These are phyloP conservation scores for Albizia julibrissin DNA, from an alignment of 306 rosid genomes.

Conservation along the genomic window DNA sequence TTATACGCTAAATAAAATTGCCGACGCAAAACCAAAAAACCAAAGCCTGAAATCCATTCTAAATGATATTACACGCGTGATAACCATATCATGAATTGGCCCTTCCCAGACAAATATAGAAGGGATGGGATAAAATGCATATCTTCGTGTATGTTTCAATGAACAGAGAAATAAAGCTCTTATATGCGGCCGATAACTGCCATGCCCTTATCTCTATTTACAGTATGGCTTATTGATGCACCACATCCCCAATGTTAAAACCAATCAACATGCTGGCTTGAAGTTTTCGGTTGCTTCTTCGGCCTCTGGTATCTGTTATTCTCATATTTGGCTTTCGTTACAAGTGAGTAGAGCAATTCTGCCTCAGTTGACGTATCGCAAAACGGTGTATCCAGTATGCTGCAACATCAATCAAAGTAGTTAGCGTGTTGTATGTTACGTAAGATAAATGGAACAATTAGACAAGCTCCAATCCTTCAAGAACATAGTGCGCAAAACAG, in stretches of 20 bases:
- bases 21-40: not conserved
- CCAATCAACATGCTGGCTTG: slow-evolving; percentile 78
- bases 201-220: slow-evolving; percentile 7
- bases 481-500: not conserved
- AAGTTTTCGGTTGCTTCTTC: slow-evolving; percentile 70
- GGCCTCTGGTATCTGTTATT: slow-evolving; percentile 82
- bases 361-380: slow-evolving; percentile 77
- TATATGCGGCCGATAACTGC: slow-evolving; percentile 7
- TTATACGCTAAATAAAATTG: not conserved
- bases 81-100: not conserved
- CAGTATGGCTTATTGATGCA: not conserved
- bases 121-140: not conserved
- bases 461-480: not conserved
- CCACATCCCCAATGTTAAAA: slow-evolving; percentile 42
- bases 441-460: not conserved
- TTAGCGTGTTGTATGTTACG: not conserved
- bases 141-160: slow-evolving; percentile 16
- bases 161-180: not conserved
- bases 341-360: slow-evolving; percentile 75
- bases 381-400: slow-evolving; percentile 56
- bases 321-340: slow-evolving; percentile 79
- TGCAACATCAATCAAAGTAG: slow-evolving; percentile 41
- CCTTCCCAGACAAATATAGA: not conserved
- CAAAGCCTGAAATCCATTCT: not conserved
- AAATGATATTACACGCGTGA: not conserved